Percentiles rank a stretch among this genome's conserved stretches.
Conservation (phyloP, 1,284 basidiomycete genomes). For the Malassezia globosa region DNA sequence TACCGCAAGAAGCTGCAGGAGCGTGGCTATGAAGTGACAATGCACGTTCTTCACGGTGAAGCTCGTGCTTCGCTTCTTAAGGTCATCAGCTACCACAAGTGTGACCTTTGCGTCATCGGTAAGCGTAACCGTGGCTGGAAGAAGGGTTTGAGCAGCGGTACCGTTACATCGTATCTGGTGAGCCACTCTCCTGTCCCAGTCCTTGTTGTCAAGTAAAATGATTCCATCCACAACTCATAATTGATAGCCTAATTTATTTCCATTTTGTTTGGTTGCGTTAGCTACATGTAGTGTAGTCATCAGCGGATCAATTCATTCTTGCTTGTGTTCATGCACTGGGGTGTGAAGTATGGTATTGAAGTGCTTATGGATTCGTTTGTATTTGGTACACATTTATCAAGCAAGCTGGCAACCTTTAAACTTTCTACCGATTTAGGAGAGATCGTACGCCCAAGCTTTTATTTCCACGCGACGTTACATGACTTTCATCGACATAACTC, state of each 20-base stretch:
- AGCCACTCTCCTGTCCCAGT: conserved; percentile 37
- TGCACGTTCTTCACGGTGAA: conserved; percentile 42
- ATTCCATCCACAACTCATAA: too few relatives aligned
- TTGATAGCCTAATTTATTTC: background rate
- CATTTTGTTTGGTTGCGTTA: background rate
- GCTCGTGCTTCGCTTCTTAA: conserved; percentile 29
- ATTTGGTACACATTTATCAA: too few relatives aligned
- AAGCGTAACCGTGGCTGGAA: conserved; percentile 34
- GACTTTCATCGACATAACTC: too few relatives aligned
- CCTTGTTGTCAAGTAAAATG: conserved; percentile 37
- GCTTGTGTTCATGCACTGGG: too few relatives aligned
- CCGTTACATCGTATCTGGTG: conserved; percentile 35
- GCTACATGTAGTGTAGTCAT: background rate
- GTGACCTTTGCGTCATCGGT: conserved; percentile 29
- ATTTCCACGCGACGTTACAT: too few relatives aligned
- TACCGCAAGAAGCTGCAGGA: conserved; percentile 35
- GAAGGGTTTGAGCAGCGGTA: conserved; percentile 25
- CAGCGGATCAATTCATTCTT: too few relatives aligned
- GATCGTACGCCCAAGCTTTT: too few relatives aligned
- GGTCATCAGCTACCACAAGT: conserved; percentile 34
- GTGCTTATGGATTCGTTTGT: too few relatives aligned
- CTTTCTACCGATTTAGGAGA: too few relatives aligned
- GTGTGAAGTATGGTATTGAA: too few relatives aligned
- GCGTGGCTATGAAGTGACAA: conserved; percentile 34
- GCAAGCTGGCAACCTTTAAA: too few relatives aligned